Percentiles rank a stretch among this genome's conserved stretches.
These are phyloP conservation scores for Chenopodium quinoa DNA, from an alignment of 148 eudicot genomes.

Conservation along the genomic window DNA sequence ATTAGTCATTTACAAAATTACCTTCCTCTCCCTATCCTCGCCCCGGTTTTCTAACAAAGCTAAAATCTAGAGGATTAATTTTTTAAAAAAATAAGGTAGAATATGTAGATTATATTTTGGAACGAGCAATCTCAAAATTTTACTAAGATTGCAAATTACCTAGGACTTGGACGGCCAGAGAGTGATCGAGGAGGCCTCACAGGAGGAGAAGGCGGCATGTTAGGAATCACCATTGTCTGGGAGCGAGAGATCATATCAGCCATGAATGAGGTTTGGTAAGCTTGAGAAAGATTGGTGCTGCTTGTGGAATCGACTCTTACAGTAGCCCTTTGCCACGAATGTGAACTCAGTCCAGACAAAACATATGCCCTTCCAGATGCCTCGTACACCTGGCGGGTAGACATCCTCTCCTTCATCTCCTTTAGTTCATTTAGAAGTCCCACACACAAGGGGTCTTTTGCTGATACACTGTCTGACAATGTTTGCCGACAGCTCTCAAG, in stretches of 20 bases:
- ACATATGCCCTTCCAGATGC: conserved; percentile 83
- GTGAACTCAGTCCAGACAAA: conserved; percentile 90
- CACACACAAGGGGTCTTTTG: conserved; percentile 48
- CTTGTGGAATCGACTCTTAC: conserved; percentile 69
- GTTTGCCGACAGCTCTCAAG: conserved; percentile 44
- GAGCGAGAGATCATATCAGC: conserved; percentile 66
- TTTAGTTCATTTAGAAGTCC: conserved; percentile 62
- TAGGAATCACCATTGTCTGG: conserved; percentile 51
- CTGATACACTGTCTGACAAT: conserved; percentile 55
- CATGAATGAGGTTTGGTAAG: conserved; percentile 72
- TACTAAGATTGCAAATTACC: conserved; percentile 30
- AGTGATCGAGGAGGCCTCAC: conserved; percentile 42
- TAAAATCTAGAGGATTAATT: conserved; percentile 1
- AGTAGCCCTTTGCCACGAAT: conserved; percentile 92
- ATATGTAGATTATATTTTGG: background rate
- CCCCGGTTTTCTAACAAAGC: conserved; percentile 16
- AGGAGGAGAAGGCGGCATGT: conserved; percentile 40
- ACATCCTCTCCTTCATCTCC: conserved; percentile 89
- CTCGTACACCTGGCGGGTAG: conserved; percentile 70
- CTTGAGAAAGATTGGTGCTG: conserved; percentile 47
- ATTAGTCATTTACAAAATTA: conserved; percentile 24
- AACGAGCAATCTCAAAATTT: background rate
- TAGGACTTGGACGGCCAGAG: conserved; percentile 40
- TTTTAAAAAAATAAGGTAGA: background rate
- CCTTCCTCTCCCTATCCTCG: conserved; percentile 2